Evolutionary conservation across 2,329 filamentous ascomycete species (phyloP), one percentile per base, ranked within the genome.

Genomic region (Xylariaceae sp.): DNA sequence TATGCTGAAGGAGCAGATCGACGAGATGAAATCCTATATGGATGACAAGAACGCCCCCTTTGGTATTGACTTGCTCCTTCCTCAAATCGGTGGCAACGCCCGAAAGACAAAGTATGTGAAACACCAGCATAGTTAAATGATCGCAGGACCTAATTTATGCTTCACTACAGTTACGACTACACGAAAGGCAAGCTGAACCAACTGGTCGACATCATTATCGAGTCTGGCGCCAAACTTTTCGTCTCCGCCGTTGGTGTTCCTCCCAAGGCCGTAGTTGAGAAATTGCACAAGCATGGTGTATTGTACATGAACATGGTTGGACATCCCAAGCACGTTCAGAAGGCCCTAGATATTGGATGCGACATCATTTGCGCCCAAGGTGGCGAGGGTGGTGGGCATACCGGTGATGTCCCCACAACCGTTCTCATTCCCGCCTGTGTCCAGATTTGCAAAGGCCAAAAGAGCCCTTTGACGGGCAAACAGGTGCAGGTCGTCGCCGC

Each of bases 281-380:
- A 81, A 65, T 83, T 98, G 37, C 93, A 98, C 80, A 80, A 82
- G 64, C 74, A 82, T 62, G 91, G 91, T 57, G 80, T 98, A 58
- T 79, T 95, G 57, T 95, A 94, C 79, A 97, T 97, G 93, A 98
- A 98, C 84, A 98, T 98, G 93, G 91, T 98, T 67, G 93, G 93
- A 57, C 93, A 98, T 79, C 92, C 93, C 64, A 98, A 98, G 83
- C 93, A 98, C 74, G 92, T 95, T 54, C 80, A 89, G 72, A 98
- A 97, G 79, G 94, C 89, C 70, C 79, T 98, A 52, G 89, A 92
- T 40, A 80, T 91, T 48, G 93, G 91, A 55, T 88, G 84, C 59
- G 93, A 98, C 71, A 86, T 98, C 62, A 97, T 98, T 74, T 97
- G 92, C 75, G 93, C 93, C 42, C 93, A 98, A 75, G 93, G 93